phyloP scores from a whole-genome alignment of 768 basidiomycete species.

The Trametes coccinea region DNA sequence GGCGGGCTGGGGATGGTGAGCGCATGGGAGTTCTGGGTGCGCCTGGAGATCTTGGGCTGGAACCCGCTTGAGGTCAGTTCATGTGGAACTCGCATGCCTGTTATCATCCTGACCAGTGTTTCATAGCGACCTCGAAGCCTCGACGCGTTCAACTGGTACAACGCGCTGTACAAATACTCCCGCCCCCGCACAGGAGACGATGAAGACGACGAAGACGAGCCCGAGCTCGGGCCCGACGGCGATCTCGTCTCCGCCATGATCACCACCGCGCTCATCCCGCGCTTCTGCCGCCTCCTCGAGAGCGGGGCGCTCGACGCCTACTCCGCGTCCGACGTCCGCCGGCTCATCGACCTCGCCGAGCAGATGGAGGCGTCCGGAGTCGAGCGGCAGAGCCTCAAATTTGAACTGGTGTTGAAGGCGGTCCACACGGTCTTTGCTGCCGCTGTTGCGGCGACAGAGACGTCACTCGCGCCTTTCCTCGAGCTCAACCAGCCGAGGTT shows the following conservation, averaged over 20 bases:
- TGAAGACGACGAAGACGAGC: slow-evolving; percentile 45
- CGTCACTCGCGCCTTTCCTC: slow-evolving; percentile 51
- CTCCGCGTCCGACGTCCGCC: slow-evolving; percentile 60
- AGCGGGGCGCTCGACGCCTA: slow-evolving; percentile 84
- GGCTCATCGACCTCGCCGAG: slow-evolving; percentile 73
- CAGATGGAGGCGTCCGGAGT: slow-evolving; percentile 72
- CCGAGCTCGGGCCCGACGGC: slow-evolving; percentile 76
- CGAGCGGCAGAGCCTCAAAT: slow-evolving; percentile 60
- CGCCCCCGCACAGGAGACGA: slow-evolving; percentile 41
- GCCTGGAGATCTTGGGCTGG: slow-evolving; percentile 86
- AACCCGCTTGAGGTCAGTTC: slow-evolving; percentile 73
- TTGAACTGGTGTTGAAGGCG: slow-evolving; percentile 63
- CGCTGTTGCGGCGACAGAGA: slow-evolving; percentile 53
- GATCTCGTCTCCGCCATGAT: slow-evolving; percentile 89
- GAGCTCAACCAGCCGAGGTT: slow-evolving; percentile 50
- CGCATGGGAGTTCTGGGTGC: slow-evolving; percentile 95
- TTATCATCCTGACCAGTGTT: slow-evolving; percentile 1
- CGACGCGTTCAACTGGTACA: slow-evolving; percentile 85
- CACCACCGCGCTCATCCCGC: slow-evolving; percentile 77
- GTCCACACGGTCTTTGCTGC: slow-evolving; percentile 52
- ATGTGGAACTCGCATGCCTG: background rate
- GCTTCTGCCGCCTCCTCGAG: slow-evolving; percentile 70
- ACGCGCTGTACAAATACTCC: slow-evolving; percentile 76
- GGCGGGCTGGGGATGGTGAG: slow-evolving; percentile 85
- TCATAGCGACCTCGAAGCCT: slow-evolving; percentile 53